These are phyloP conservation scores for Boletus fagicola DNA, from an alignment of 768 basidiomycete genomes.

Conservation along the genomic window DNA sequence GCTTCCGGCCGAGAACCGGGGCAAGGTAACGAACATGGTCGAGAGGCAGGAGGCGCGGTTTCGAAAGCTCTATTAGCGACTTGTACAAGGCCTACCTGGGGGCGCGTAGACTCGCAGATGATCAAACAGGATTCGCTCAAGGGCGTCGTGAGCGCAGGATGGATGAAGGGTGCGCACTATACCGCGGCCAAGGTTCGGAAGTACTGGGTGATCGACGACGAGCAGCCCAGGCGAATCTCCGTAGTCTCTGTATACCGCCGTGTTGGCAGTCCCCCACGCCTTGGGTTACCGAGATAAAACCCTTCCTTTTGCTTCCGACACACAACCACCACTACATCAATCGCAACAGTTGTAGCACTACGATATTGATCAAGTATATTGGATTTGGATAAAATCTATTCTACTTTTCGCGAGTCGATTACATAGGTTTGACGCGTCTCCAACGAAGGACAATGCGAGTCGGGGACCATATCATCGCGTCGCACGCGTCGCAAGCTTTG, in stretches of 20 bases:
- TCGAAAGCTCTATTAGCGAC: conserved; percentile 78
- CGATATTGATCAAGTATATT: conserved; percentile 6
- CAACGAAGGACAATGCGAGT: not conserved
- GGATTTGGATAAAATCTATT: not conserved
- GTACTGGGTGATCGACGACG: conserved; percentile 57
- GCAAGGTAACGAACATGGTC: conserved; percentile 94
- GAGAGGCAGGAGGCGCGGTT: conserved; percentile 79
- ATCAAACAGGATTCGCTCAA: conserved; percentile 86
- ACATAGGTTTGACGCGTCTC: not conserved
- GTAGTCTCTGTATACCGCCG: not conserved
- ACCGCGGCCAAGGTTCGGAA: conserved; percentile 75
- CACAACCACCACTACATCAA: not conserved
- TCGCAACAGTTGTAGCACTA: conserved; percentile 20
- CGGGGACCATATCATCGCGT: too few species aligned
- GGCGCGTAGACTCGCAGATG: conserved; percentile 46
- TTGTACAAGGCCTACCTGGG: conserved; percentile 76
- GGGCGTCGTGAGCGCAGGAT: conserved; percentile 82
- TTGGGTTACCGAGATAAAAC: conserved; percentile 3
- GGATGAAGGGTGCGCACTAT: conserved; percentile 77
- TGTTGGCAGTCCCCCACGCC: conserved; percentile 1
- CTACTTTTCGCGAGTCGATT: not conserved
- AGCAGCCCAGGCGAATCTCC: not conserved
- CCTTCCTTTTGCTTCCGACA: not conserved
- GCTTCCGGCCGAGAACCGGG: conserved; percentile 90
- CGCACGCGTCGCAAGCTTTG: too few species aligned